Percentiles rank a stretch among this genome's conserved stretches.
These are phyloP conservation scores for Mrakiaceae sp. DNA, from an alignment of 1,284 basidiomycete species.

Conservation along the genomic window DNA sequence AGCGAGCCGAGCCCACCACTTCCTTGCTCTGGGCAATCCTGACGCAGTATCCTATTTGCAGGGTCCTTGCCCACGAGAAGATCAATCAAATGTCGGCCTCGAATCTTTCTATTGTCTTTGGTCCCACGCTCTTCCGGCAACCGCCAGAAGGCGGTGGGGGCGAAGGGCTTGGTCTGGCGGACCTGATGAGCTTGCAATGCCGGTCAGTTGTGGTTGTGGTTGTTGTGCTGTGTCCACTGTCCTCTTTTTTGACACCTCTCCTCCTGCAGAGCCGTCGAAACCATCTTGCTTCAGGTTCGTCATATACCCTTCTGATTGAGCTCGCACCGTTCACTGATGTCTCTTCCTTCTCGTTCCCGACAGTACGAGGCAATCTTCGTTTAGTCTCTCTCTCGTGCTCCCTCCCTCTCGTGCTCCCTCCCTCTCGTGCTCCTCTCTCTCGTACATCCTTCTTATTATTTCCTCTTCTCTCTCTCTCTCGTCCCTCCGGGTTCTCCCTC, in stretches of 20 bases:
- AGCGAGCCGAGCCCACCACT: constrained; percentile 21
- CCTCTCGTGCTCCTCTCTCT: neutral
- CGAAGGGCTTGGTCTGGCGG: constrained; percentile 16
- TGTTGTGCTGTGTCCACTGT: constrained; percentile 40
- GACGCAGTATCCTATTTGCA: constrained; percentile 28
- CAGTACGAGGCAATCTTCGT: constrained; percentile 10
- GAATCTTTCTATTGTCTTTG: constrained; percentile 94
- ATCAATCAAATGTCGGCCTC: constrained; percentile 88
- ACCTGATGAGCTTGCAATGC: constrained; percentile 50
- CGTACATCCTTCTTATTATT: neutral
- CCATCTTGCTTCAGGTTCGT: constrained; percentile 56
- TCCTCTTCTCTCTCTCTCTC: neutral
- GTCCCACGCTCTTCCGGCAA: constrained; percentile 77
- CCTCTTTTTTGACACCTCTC: too few relatives aligned
- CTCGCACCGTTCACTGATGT: too few relatives aligned
- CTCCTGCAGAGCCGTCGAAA: constrained; percentile 59
- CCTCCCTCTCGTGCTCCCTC: neutral
- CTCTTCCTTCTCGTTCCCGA: too few relatives aligned
- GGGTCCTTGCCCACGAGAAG: constrained; percentile 59
- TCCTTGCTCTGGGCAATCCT: neutral
- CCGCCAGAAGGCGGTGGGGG: constrained; percentile 36
- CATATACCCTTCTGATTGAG: neutral
- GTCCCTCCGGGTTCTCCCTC: neutral
- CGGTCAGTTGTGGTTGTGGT: constrained; percentile 73
- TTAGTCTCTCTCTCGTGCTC: neutral